Conservation (phyloP, 2,329 filamentous ascomycete genomes). For the Chrysoporthe puriensis region DNA sequence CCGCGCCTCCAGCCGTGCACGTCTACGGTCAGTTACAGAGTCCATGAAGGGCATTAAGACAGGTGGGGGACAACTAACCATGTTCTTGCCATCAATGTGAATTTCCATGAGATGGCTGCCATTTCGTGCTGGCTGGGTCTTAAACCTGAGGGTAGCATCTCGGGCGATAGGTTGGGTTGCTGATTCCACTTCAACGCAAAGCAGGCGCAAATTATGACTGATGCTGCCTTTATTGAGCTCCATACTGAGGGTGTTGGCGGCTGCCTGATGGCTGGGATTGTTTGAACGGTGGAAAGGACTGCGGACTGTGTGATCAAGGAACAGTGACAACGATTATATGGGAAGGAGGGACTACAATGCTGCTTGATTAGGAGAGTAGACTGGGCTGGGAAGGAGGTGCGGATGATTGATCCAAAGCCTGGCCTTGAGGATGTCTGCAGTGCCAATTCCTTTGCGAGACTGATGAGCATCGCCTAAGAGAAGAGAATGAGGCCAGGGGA, state of each 20-base stretch:
- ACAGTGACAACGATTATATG: background rate
- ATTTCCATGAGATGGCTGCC: constrained; percentile 19
- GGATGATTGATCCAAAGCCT: background rate
- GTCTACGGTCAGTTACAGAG: background rate
- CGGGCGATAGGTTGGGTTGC: constrained; percentile 1
- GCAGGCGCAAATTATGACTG: constrained; percentile 13
- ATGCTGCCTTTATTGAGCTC: background rate
- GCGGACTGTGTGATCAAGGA: background rate
- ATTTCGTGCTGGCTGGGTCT: background rate
- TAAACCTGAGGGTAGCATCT: constrained; percentile 16
- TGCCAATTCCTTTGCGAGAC: background rate
- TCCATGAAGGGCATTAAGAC: background rate
- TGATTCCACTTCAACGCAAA: constrained; percentile 8
- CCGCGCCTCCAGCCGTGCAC: constrained; percentile 1
- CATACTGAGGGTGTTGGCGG: background rate
- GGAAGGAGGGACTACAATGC: background rate
- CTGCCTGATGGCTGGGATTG: background rate
- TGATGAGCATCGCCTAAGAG: background rate
- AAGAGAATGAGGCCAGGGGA: no score
- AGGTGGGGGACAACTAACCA: constrained; percentile 9
- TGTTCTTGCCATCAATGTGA: constrained; percentile 21
- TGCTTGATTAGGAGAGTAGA: background rate
- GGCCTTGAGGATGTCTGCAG: background rate
- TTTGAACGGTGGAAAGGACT: background rate
- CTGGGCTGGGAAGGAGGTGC: background rate